Evolutionary conservation across 202 grass and related monocot genomes (phyloP).

Genomic region (Eragrostis tef): DNA sequence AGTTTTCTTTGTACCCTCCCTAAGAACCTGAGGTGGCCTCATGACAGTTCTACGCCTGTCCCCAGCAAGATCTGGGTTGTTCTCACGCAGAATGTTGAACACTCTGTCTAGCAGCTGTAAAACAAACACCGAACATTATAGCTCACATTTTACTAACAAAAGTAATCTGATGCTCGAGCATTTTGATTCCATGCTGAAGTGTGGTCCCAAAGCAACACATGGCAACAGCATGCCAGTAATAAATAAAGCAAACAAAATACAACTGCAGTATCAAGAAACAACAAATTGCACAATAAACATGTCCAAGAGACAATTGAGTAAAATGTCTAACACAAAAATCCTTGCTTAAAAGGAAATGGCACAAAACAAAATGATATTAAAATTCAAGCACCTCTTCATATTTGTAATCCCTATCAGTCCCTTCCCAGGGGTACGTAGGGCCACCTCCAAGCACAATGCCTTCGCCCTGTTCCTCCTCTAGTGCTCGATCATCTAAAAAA

Average conservation of each 20-base stretch:
- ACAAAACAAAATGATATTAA: too few species aligned
- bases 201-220: neutral
- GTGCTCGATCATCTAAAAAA: constrained; percentile 48
- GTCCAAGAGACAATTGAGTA: neutral
- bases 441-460: constrained; percentile 56
- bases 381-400: constrained; percentile 60
- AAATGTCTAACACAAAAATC: neutral
- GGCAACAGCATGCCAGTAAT: neutral
- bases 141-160: constrained; percentile 1
- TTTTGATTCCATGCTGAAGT: neutral
- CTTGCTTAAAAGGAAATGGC: neutral
- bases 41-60: constrained; percentile 56
- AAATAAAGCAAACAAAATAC: neutral
- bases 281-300: neutral
- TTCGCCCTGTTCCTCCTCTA: constrained; percentile 53
- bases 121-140: neutral
- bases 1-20: constrained; percentile 77
- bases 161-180: neutral
- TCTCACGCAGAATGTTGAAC: constrained; percentile 64
- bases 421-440: constrained; percentile 59
- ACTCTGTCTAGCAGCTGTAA: constrained; percentile 69
- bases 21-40: constrained; percentile 62
- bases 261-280: neutral
- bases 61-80: constrained; percentile 68
- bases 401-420: constrained; percentile 57